Base-by-base conservation (phyloP, 2,329 filamentous ascomycete genomes). In the Hymenoscyphus albidus region DNA sequence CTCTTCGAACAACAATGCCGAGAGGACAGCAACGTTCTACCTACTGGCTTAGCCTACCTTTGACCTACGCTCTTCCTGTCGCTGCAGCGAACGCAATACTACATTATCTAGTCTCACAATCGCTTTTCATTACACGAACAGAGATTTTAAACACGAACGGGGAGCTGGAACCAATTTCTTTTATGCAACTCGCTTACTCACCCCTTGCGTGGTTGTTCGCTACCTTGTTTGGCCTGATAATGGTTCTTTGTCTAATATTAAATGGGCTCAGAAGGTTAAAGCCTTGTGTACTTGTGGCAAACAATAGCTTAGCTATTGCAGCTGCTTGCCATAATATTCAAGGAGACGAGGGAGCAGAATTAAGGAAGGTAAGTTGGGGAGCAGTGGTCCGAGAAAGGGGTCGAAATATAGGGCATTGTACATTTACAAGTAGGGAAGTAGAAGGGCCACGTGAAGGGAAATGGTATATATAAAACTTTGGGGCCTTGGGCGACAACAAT, bases 71-170 rank as follows among this genome's bases (percentile, higher is more conserved):
- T 4, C 27, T 79, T 2, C 73, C 77, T 1, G 64, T 78, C 1
- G 63, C 77, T 3, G 54, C 69, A 1, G 31, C 69, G 4, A 74
- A 70, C 1, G 70, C 67, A 3, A 13, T 76, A 12, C 64, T 78
- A 35, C 77, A 80, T 64, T 80, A 77, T 77, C 71, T 79, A 5
- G 68, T 76, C 5, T 79, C 77, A 0, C 76, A 78, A 61, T 70
- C 68, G 42, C 39, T 79, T 1, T 79, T 77, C 67, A 63, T 61
- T 2, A 7, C 44, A 2, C 72, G 77, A 1, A 76, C 80, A 3
- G 63, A 66, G n/a, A 35, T 66, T 16, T 44, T 67, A 13, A 44
- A 64, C 5, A 58, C 62, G 0, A 39, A 31, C 39, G 65, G 66
- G 5, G 42, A 54, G 2, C 62, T 61, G 55, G 18, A 16, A 0